Evolutionary conservation across 1,284 basidiomycete species (phyloP).

Genomic region (Coniophora puteana): DNA sequence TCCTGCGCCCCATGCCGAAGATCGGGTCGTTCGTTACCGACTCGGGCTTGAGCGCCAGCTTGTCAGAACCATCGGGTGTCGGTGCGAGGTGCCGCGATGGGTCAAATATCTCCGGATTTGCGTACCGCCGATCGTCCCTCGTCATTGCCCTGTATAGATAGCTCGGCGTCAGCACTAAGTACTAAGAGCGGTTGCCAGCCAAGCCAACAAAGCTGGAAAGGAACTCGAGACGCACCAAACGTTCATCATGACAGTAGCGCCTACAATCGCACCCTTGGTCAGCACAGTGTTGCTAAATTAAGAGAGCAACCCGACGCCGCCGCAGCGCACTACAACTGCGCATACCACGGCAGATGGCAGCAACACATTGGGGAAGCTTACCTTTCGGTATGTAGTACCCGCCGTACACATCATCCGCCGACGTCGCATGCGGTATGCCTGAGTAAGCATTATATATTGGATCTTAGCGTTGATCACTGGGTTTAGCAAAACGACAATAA

Average conservation of each 20-base stretch:
- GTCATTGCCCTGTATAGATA: conserved; percentile 33
- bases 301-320: too few relatives aligned
- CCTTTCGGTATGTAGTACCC: conserved; percentile 26
- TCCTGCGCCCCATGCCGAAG: conserved; percentile 40
- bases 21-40: conserved; percentile 31
- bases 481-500: conserved; percentile 17
- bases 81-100: conserved; percentile 22
- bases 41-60: conserved; percentile 21
- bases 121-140: conserved; percentile 15
- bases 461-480: too few relatives aligned
- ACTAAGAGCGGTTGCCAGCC: conserved; percentile 1
- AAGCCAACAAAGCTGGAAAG: too few relatives aligned
- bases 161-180: background rate
- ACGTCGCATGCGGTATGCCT: conserved; percentile 26
- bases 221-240: conserved; percentile 26
- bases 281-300: too few relatives aligned
- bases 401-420: conserved; percentile 25
- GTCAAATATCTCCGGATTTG: conserved; percentile 17
- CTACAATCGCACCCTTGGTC: too few relatives aligned
- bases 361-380: conserved; percentile 3
- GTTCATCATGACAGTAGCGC: conserved; percentile 21
- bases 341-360: too few relatives aligned
- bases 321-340: background rate
- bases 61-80: conserved; percentile 11
- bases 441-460: conserved; percentile 2